Evolutionary conservation across 768 basidiomycete genomes (phyloP).

Genomic region (Mrakia frigida): DNA sequence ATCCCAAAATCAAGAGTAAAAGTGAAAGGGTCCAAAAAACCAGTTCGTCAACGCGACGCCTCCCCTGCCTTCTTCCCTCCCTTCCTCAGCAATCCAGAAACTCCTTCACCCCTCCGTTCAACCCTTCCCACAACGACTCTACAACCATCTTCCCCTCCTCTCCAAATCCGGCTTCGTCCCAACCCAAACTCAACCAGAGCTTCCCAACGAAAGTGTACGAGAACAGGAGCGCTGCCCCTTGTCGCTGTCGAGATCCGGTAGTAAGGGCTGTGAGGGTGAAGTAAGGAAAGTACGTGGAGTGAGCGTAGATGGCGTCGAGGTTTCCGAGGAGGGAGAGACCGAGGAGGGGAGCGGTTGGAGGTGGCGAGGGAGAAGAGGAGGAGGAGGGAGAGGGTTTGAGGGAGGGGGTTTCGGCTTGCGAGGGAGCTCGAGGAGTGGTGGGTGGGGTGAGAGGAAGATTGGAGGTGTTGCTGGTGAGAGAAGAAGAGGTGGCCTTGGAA

Average conservation of each 20-base stretch:
- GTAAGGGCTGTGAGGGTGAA: conserved; percentile 61
- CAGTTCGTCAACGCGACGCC: neutral
- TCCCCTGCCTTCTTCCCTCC: conserved; percentile 44
- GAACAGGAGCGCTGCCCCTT: conserved; percentile 70
- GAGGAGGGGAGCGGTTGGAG: conserved; percentile 23
- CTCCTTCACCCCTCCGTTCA: conserved; percentile 56
- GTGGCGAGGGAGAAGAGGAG: neutral
- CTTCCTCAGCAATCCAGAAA: conserved; percentile 48
- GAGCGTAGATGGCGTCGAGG: conserved; percentile 28
- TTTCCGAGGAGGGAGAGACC: conserved; percentile 33
- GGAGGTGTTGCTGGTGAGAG: neutral
- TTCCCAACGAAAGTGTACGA: conserved; percentile 50
- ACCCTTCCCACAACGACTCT: conserved; percentile 63
- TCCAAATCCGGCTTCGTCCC: conserved; percentile 70
- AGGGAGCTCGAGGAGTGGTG: neutral
- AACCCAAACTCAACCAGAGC: conserved; percentile 71
- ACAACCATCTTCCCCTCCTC: conserved; percentile 51
- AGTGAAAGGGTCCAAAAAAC: neutral
- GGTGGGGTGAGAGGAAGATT: neutral
- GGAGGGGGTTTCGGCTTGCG: neutral
- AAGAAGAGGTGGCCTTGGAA: neutral
- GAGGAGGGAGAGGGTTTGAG: neutral
- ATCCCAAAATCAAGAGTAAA: neutral
- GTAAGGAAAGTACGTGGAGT: neutral
- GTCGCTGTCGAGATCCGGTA: conserved; percentile 72